Conservation (phyloP, 2,329 filamentous ascomycete genomes). For the Lachnellula occidentalis region DNA sequence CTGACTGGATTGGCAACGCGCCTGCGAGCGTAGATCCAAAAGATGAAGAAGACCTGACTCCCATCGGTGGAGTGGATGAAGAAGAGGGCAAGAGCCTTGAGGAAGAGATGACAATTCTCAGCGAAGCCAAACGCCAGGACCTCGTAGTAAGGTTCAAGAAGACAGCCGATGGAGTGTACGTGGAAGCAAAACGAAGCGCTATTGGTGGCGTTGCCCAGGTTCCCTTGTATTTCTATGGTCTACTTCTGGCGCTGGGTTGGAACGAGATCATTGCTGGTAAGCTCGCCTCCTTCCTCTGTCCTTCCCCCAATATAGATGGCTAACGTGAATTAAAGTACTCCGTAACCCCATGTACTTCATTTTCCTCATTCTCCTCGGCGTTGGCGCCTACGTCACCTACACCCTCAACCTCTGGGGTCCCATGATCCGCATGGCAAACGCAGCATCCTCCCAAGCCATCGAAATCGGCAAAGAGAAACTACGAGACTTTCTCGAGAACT, state of each 20-base stretch:
- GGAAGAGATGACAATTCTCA: constrained; percentile 93
- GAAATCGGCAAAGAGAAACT: constrained; percentile 90
- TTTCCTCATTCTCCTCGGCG: constrained; percentile 69
- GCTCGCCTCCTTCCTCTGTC: constrained; percentile 30
- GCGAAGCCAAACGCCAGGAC: constrained; percentile 84
- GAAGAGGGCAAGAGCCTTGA: constrained; percentile 91
- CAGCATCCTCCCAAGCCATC: constrained; percentile 77
- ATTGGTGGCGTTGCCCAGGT: constrained; percentile 94
- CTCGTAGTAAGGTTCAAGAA: constrained; percentile 96
- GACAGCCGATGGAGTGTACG: constrained; percentile 93
- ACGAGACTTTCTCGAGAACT: constrained; percentile 81
- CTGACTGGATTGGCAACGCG: constrained; percentile 74
- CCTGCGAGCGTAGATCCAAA: constrained; percentile 69
- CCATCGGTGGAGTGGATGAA: constrained; percentile 91
- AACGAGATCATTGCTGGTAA: constrained; percentile 93
- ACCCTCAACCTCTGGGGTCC: constrained; percentile 93
- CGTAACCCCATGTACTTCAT: constrained; percentile 93
- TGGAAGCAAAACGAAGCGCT: constrained; percentile 94
- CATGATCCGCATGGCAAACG: constrained; percentile 91
- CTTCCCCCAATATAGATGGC: not conserved
- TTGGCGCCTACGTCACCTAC: constrained; percentile 83
- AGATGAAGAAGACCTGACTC: constrained; percentile 83
- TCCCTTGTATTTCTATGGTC: constrained; percentile 87
- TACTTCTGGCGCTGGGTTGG: constrained; percentile 91
- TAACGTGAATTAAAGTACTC: constrained; percentile 55